These are phyloP conservation scores for Bonia amplexicaulis DNA, from an alignment of 176 grass and related monocot species.

Conservation along the genomic window DNA sequence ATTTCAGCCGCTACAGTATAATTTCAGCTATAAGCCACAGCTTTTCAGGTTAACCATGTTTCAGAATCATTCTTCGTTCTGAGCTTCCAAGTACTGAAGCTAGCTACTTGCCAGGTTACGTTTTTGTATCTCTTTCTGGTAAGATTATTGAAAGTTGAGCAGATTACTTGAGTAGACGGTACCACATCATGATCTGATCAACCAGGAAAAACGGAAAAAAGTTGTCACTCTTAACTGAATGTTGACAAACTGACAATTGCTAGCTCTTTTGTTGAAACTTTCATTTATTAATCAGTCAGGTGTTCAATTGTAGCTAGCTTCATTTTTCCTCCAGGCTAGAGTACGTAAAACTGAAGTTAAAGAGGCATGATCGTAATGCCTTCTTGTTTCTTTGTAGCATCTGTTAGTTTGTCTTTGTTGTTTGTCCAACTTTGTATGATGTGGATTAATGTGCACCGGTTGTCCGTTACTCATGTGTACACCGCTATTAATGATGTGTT, in stretches of 20 bases:
- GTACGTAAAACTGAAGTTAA: neutral
- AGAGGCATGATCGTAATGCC: neutral
- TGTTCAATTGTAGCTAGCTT: neutral
- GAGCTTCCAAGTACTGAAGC: neutral
- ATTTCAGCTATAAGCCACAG: too few species aligned
- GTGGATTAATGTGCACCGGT: neutral
- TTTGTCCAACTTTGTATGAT: neutral
- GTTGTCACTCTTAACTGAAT: neutral
- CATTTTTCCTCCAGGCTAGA: neutral
- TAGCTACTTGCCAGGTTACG: neutral
- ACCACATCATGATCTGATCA: neutral
- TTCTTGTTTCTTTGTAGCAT: neutral
- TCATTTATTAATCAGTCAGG: neutral
- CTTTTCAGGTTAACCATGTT: too few species aligned
- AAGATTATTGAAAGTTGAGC: neutral
- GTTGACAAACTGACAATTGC: neutral
- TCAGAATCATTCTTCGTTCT: neutral
- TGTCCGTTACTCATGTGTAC: neutral
- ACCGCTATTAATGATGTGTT: neutral
- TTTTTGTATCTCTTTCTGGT: neutral
- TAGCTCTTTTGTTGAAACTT: neutral
- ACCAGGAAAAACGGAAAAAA: neutral
- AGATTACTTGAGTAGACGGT: neutral
- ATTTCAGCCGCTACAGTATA: too few species aligned
- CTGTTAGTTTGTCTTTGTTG: neutral